Evolutionary conservation across 768 basidiomycete species (phyloP).

Genomic region (Chlorophyllum brunneum): DNA sequence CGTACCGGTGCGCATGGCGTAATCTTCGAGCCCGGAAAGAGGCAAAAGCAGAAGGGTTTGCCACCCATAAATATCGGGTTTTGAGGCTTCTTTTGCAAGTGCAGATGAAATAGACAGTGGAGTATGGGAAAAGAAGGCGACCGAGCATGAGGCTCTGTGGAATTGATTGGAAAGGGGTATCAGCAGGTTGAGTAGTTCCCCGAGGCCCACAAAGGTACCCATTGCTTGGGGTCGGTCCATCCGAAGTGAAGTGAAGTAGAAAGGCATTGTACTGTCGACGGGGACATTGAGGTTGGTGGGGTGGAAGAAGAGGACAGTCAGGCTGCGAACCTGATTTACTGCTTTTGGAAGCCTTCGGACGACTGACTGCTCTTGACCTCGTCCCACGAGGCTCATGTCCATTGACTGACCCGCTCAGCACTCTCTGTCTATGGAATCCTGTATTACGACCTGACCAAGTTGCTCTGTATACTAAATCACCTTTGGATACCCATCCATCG

Average conservation of each 20-base stretch:
- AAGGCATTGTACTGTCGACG: neutral
- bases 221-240: neutral
- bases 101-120: neutral
- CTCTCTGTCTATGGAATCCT: neutral
- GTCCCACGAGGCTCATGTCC: slow-evolving; percentile 3
- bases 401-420: neutral
- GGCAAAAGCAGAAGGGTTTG: neutral
- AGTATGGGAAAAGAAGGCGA: slow-evolving; percentile 9
- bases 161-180: neutral
- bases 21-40: neutral
- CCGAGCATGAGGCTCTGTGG: neutral
- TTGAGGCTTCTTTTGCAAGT: neutral
- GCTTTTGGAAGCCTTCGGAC: slow-evolving; percentile 6
- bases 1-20: neutral
- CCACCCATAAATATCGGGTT: neutral
- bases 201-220: neutral
- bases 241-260: neutral
- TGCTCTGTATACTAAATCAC: too few species aligned
- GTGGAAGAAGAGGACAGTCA: neutral
- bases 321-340: slow-evolving; percentile 2
- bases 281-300: neutral
- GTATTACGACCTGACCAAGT: neutral
- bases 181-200: neutral
- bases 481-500: neutral
- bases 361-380: neutral